Evolutionary conservation across 805 yeast genomes (phyloP), one percentile per base, ranked within the genome.

Genomic region (Yarrowia sp.): DNA sequence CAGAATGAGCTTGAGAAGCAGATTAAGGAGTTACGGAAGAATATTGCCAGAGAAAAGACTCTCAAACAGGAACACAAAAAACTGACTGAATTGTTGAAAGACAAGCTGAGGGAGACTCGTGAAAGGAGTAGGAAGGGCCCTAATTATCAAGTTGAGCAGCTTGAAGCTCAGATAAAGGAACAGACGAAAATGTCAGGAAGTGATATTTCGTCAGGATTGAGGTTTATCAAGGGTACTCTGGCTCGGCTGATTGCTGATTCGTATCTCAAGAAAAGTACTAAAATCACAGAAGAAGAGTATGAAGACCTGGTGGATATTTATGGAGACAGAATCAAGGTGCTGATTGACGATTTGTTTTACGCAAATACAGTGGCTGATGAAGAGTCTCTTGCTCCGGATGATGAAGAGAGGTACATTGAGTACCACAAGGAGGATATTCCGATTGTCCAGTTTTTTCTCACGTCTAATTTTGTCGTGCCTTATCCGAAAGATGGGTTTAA

Each of bases 401-500:
- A 58, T n/a, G 51, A 43, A 14, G 8, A 36, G 11, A 51, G 64
- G n/a, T 58, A 58, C 43, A 28, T 58, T 28, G 51, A 43, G 28
- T 58, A 58, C 11, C 43, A 43, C 22, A 58, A 58, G 50, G 64
- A 58, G 11, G 64, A 58, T 28, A 58, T 43, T 22, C 64, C 64
- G 14, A 58, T 58, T 9, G 51, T 58, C 5, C 51, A 58, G 28
- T 58, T 43, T 14, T 58, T 58, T 17, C 43, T 58, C 14, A 36
- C 64, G n/a, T 43, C 64, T 22, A 58, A 58, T 33, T 58, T 58
- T 9, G 64, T 58, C 15, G 51, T 58, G 2, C 51, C 64, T 1
- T 55, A 58, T 15, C 41, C 64, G 35, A 43, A 43, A 18, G 51
- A 58, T 10, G 51, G 51, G 1, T 43, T 58, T 17, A 58, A 44